Percentiles rank a stretch among this genome's conserved stretches.
Evolutionary conservation across 129 eudicot genomes (phyloP).

Genomic region (Rutidosis leptorrhynchoides): DNA sequence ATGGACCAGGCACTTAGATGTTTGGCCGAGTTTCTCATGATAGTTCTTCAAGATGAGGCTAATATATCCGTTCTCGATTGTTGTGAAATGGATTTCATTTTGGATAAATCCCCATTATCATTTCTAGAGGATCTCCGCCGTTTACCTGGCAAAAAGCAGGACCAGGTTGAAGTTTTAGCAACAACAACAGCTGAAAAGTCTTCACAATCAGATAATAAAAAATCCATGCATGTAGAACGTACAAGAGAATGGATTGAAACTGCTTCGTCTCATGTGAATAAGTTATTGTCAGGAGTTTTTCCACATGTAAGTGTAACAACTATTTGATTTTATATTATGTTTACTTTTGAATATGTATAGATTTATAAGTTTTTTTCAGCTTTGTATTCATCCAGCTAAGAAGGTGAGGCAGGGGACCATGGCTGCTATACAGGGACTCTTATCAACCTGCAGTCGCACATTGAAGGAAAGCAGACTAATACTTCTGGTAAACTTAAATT

Average conservation of each 20-base stretch:
- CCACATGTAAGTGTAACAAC: conserved; percentile 62
- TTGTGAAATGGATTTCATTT: conserved; percentile 23
- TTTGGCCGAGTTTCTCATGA: conserved; percentile 74
- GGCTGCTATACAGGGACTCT: conserved; percentile 65
- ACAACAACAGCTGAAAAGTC: conserved; percentile 29
- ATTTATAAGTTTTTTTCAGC: conserved; percentile 41
- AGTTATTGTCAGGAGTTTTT: conserved; percentile 59
- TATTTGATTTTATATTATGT: not conserved
- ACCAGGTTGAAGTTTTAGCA: conserved; percentile 26
- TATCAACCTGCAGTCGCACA: conserved; percentile 58
- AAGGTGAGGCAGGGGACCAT: conserved; percentile 68
- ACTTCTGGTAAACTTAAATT: conserved; percentile 69
- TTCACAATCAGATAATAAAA: conserved; percentile 27
- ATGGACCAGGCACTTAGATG: conserved; percentile 84
- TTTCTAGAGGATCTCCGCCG: conserved; percentile 75
- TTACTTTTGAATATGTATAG: not conserved
- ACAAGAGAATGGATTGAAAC: conserved; percentile 71
- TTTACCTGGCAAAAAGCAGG: conserved; percentile 44
- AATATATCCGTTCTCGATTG: conserved; percentile 39
- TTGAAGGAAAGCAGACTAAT: conserved; percentile 73
- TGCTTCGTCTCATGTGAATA: conserved; percentile 62
- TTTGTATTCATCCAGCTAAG: conserved; percentile 77
- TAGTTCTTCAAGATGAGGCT: conserved; percentile 70
- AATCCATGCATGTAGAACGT: conserved; percentile 67
- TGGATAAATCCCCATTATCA: conserved; percentile 47